A percentile compares a stretch with the other conserved stretches of the same genome.
Evolutionary conservation across 352 stramenopile genomes (phyloP).

Genomic region (Saprolegnia parasitica): DNA sequence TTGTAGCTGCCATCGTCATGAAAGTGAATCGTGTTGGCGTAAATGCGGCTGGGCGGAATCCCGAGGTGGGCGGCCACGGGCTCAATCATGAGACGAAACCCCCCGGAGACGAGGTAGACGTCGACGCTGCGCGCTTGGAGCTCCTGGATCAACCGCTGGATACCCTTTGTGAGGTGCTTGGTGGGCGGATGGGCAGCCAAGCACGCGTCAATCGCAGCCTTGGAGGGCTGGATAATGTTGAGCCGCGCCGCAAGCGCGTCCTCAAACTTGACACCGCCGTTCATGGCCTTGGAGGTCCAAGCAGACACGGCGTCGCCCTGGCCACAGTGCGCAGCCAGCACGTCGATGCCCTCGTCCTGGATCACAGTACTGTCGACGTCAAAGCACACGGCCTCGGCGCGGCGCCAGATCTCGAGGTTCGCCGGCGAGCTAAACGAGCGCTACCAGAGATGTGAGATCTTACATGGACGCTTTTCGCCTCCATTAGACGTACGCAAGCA

Average conservation of each 20-base stretch:
- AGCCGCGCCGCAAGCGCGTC: conserved; percentile 94
- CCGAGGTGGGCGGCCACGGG: conserved; percentile 87
- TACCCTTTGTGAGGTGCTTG: conserved; percentile 71
- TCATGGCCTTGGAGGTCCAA: conserved; percentile 97
- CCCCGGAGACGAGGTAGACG: conserved; percentile 98
- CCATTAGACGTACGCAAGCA: background rate
- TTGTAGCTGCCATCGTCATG: conserved; percentile 81
- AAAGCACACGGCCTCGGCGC: conserved; percentile 60
- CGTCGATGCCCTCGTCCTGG: conserved; percentile 97
- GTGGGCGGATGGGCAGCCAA: conserved; percentile 84
- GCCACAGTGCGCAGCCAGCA: conserved; percentile 94
- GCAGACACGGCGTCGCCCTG: conserved; percentile 91
- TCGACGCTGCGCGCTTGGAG: conserved; percentile 88
- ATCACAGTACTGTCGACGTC: conserved; percentile 99
- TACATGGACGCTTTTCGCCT: too few species aligned
- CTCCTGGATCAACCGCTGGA: conserved; percentile 85
- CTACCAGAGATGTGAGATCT: conserved; percentile 2
- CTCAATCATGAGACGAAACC: conserved; percentile 98
- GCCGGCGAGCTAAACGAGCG: conserved; percentile 4
- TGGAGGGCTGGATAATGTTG: conserved; percentile 94
- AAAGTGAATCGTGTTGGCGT: conserved; percentile 98
- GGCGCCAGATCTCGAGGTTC: conserved; percentile 7
- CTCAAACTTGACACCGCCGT: conserved; percentile 96
- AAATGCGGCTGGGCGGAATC: conserved; percentile 90
- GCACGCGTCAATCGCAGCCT: conserved; percentile 84